Percentiles rank a stretch among this genome's conserved stretches.
These are phyloP conservation scores for Microcyclospora tardicrescens DNA, from an alignment of 2,329 filamentous ascomycete genomes.

Conservation along the genomic window DNA sequence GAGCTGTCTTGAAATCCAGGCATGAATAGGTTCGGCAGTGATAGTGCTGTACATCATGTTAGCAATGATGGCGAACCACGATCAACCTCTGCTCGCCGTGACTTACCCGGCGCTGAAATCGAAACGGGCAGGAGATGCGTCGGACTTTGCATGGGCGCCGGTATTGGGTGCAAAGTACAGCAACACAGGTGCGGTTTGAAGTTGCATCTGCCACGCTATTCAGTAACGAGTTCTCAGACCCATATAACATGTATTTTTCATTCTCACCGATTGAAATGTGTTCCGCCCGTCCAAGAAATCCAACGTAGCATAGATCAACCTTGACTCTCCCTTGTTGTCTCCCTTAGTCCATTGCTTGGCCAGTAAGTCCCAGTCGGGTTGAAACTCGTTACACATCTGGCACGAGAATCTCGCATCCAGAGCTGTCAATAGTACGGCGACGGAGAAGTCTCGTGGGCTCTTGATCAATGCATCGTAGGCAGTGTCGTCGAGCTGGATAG, in stretches of 20 bases:
- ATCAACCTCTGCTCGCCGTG: not conserved
- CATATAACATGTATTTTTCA: not conserved
- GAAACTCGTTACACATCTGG: constrained; percentile 75
- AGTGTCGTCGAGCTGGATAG: constrained; percentile 66
- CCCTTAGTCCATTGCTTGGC: constrained; percentile 77
- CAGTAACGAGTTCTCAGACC: constrained; percentile 5
- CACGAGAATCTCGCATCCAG: constrained; percentile 74
- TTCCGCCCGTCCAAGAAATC: constrained; percentile 78
- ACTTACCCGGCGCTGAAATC: constrained; percentile 73
- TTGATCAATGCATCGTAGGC: constrained; percentile 64
- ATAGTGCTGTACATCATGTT: constrained; percentile 42
- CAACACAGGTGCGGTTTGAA: constrained; percentile 88
- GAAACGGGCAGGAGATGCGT: constrained; percentile 59
- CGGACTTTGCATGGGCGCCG: constrained; percentile 62
- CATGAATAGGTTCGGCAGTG: constrained; percentile 62
- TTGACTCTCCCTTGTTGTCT: constrained; percentile 59
- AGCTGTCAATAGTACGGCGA: constrained; percentile 75
- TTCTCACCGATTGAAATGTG: constrained; percentile 70
- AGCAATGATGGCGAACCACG: constrained; percentile 1
- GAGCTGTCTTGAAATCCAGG: constrained; percentile 67
- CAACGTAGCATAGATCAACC: constrained; percentile 67
- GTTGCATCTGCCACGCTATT: constrained; percentile 52
- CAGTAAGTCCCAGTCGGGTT: constrained; percentile 85
- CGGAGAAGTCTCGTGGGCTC: constrained; percentile 69
- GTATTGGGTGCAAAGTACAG: constrained; percentile 75